Percentiles rank a stretch among this genome's conserved stretches.
Conservation (phyloP, 1,139 yeast genomes). For the Candida pseudocylindracea region DNA sequence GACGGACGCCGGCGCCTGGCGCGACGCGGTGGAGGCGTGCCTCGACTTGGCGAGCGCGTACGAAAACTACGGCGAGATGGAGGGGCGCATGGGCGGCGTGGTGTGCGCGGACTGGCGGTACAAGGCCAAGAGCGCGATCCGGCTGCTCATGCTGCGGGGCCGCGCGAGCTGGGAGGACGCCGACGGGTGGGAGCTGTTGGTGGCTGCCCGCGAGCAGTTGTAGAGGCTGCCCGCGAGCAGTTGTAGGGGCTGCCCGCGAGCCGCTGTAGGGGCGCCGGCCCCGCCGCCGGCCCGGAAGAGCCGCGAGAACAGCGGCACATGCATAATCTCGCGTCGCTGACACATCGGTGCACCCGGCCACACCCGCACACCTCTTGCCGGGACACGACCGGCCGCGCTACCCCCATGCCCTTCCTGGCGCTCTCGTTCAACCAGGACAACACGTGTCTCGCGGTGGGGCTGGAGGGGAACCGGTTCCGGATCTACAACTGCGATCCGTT, state of each 20-base stretch:
- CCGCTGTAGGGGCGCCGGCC: background rate
- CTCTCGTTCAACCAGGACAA: conserved; percentile 22
- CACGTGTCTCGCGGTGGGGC: conserved; percentile 14
- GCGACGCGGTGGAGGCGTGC: conserved; percentile 62
- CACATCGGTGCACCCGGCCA: no score
- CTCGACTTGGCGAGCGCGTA: conserved; percentile 71
- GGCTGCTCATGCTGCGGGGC: conserved; percentile 66
- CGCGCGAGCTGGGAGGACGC: conserved; percentile 61
- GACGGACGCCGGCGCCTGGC: conserved; percentile 44
- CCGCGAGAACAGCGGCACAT: no score
- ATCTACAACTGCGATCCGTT: conserved; percentile 25
- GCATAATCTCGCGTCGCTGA: no score
- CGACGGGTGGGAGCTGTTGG: conserved; percentile 51
- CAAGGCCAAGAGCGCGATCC: conserved; percentile 50
- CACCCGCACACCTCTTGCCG: no score
- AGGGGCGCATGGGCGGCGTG: conserved; percentile 64
- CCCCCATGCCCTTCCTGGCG: conserved; percentile 1
- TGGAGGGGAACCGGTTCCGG: conserved; percentile 13
- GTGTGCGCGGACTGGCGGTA: conserved; percentile 89
- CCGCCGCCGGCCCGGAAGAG: no score
- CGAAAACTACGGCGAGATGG: conserved; percentile 65
- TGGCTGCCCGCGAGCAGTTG: conserved; percentile 7
- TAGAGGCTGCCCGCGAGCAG: background rate
- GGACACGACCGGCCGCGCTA: no score
- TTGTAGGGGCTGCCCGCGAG: background rate